Base-by-base conservation (phyloP, 2,329 filamentous ascomycete species). In the Lecanicillium sp. region DNA sequence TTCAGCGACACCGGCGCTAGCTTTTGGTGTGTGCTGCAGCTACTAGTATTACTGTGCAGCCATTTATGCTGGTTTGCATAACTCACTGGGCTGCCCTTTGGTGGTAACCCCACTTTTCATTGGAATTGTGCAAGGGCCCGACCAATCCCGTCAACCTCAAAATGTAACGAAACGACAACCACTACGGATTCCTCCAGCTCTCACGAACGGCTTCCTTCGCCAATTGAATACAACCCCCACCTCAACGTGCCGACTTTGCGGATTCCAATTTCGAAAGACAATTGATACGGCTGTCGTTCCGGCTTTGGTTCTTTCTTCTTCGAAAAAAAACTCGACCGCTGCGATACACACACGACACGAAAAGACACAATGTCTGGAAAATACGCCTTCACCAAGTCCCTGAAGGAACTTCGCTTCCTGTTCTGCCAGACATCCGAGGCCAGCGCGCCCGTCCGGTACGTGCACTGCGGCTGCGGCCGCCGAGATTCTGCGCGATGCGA, bases 351-450 rank as follows among this genome's bases (percentile, higher is more conserved):
- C n/a, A 41, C 36, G 42, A 8, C 19, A 26, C 39, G 15, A 24
- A 14, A 29, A 5, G 19, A 21, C 20, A 55, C 64, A 75, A 97
- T 97, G 93, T 88, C 90, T 59, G 76, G 79, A 71, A 95, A 93
- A 78, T 96, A 95, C 74, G 88, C 83, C 60, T 98, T 98, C 73
- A 79, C 82, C 58, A 86, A 89, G 69, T 75, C 82, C 57, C 78
- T 98, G 67, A 95, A 90, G 78, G 93, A 98, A 78, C 79, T 98
- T 67, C 87, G 93, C 66, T 98, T 98, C 74, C 79, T 95, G 61
- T 91, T 97, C 74, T 97, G 93, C 77, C 91, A 97, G 73, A 90
- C 88, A 45, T 87, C 86, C 56, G 86, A 95, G 66, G 84, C 89
- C 66, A 95, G 91, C 75, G 86, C 88, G 62, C 84, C 88, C 54